A percentile compares a stretch with the other conserved stretches of the same genome.
Evolutionary conservation across 129 eudicot species (phyloP).

Genomic region (Helianthus tuberosus): DNA sequence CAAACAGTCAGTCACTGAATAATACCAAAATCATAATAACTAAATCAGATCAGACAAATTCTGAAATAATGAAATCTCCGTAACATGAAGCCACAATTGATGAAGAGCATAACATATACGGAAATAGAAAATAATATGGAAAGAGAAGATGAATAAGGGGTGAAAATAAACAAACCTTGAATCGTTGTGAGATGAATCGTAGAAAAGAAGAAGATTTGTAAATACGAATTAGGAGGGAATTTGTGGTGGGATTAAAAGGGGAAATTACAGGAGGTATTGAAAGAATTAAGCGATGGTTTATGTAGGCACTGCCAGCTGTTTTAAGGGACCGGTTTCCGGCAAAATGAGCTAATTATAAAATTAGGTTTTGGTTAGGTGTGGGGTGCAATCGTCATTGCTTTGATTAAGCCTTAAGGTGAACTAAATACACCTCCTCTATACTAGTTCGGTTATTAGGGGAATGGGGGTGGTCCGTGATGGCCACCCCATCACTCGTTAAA

Average conservation of each 20-base stretch:
- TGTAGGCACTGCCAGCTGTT: conserved; percentile 23
- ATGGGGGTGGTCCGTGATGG: too few species aligned
- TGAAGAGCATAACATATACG: not conserved
- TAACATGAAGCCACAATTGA: not conserved
- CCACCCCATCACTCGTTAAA: too few species aligned
- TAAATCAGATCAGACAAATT: not conserved
- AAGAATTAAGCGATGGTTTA: not conserved
- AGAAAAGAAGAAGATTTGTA: not conserved
- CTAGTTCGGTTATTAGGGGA: too few species aligned
- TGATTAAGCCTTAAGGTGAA: too few species aligned
- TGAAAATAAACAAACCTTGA: conserved; percentile 17
- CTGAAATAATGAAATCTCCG: not conserved
- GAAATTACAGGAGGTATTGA: not conserved
- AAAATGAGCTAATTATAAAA: conserved; percentile 2
- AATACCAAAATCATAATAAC: not conserved
- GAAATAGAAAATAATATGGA: not conserved
- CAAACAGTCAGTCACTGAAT: conserved; percentile 12
- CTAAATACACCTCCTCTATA: too few species aligned
- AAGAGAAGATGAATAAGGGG: not conserved
- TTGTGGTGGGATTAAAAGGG: conserved; percentile 1
- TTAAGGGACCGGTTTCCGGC: conserved; percentile 14
- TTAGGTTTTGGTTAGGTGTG: conserved; percentile 6
- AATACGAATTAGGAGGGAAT: conserved; percentile 7
- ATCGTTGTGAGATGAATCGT: conserved; percentile 9
- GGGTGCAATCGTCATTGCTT: not conserved